These are phyloP conservation scores for Bipolaris zeicola DNA, from an alignment of 2,329 filamentous ascomycete genomes.

Conservation along the genomic window DNA sequence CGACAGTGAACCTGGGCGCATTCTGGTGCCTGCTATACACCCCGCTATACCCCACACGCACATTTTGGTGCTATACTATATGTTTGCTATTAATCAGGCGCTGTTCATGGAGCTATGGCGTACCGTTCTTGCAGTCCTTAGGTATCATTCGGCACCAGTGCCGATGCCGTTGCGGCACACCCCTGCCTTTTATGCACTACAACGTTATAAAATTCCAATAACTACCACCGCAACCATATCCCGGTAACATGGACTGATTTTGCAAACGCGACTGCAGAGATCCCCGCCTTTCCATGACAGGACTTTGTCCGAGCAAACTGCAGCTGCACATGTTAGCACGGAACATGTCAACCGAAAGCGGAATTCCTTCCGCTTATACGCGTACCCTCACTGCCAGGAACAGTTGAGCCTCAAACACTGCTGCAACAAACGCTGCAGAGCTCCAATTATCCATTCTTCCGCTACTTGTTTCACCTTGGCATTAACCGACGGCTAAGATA, in stretches of 20 bases:
- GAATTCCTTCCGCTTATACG: slow-evolving; percentile 4
- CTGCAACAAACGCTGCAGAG: slow-evolving; percentile 19
- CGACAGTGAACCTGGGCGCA: slow-evolving; percentile 30
- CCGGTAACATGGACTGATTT: not conserved
- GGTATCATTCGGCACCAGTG: slow-evolving; percentile 27
- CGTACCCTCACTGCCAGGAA: slow-evolving; percentile 10
- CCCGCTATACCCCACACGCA: slow-evolving; percentile 11
- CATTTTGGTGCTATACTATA: slow-evolving; percentile 18
- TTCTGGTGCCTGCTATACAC: slow-evolving; percentile 13
- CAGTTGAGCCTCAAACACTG: slow-evolving; percentile 22
- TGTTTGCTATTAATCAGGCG: slow-evolving; percentile 7
- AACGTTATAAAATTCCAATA: slow-evolving; percentile 30
- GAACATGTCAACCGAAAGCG: slow-evolving; percentile 2
- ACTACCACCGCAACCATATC: slow-evolving; percentile 4
- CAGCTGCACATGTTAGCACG: not conserved
- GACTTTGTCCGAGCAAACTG: not conserved
- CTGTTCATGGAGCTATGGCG: slow-evolving; percentile 22
- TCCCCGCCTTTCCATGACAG: not conserved
- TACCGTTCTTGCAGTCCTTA: slow-evolving; percentile 20
- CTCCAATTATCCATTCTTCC: slow-evolving; percentile 6
- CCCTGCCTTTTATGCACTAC: slow-evolving; percentile 30
- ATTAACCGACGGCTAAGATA: slow-evolving; percentile 17
- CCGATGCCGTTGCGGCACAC: slow-evolving; percentile 13
- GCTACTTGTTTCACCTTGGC: slow-evolving; percentile 22
- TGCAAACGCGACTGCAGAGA: not conserved